These are phyloP conservation scores for Aspergillus aculeatinus DNA, from an alignment of 2,329 filamentous ascomycete genomes.

Conservation along the genomic window DNA sequence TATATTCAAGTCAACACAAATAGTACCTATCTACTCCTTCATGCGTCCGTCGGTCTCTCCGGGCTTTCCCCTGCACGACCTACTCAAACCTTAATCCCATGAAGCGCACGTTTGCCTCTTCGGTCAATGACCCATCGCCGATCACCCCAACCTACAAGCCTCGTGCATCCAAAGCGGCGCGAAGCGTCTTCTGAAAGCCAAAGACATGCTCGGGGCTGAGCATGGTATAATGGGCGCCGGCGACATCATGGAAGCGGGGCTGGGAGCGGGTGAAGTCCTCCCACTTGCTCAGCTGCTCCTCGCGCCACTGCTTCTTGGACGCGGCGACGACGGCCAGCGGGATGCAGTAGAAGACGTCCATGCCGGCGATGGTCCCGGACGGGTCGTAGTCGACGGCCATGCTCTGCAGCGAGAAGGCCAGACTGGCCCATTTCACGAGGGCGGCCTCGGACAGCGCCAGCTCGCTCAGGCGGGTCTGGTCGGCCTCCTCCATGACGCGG, in stretches of 20 bases:
- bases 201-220: slow-evolving; percentile 2
- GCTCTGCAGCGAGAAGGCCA: slow-evolving; percentile 4
- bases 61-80: neutral
- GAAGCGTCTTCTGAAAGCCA: slow-evolving; percentile 1
- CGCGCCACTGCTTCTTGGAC: slow-evolving; percentile 3
- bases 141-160: neutral
- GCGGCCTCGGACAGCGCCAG: neutral
- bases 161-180: neutral
- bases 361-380: neutral
- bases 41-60: neutral
- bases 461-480: neutral
- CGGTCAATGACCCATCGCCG: no score
- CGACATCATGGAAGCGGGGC: slow-evolving; percentile 1
- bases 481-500: slow-evolving; percentile 1
- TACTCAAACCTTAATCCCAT: neutral
- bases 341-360: slow-evolving; percentile 7
- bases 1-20: neutral
- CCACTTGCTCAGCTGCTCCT: slow-evolving; percentile 4
- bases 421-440: neutral
- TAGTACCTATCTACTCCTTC: neutral
- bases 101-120: no score
- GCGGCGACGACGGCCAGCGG: neutral
- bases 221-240: slow-evolving; percentile 2
- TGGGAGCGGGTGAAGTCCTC: neutral
- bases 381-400: slow-evolving; percentile 3